Base-by-base conservation (phyloP, 2,329 filamentous ascomycete genomes). In the Penicillium thymicola region DNA sequence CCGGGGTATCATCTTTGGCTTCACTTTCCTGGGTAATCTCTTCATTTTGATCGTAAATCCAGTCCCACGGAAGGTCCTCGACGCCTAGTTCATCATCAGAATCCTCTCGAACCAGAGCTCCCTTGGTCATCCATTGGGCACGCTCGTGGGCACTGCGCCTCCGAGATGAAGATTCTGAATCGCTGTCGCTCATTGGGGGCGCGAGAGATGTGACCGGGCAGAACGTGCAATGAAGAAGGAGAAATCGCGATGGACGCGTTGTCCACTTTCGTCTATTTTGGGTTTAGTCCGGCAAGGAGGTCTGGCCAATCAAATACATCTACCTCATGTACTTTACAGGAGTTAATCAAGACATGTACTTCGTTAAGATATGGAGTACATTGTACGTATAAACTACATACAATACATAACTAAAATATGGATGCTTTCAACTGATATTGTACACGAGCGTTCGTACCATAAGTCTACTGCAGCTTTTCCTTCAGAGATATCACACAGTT, bases 11-110 rank as follows among this genome's bases (percentile, higher is more conserved):
- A 16, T 57, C 42, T 4, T 45, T 52, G 9, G 46, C 32, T 8
- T 64, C 59, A 1, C 62, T 46, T 42, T 65, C 59, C 37, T 60
- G 48, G 28, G 65, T 48, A 45, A 61, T 56, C 57, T 72, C 55
- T 42, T 62, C 53, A 51, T 69, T 64, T 25, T 59, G 23, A 34
- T 68, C 56, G 61, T 93, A 92, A 43, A 93, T 82, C 89, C 89
- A 93, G 75, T 90, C 83, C 90, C 90, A 94, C 0, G 87, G 84
- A 44, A 82, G 76, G 66, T 91, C 89, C 48, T 89, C 86, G 36
- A 82, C 79, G 28, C 86, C 88, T 25, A 95, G 83, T 72, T 96
- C 93, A 73, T 96, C 92, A 71, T 96, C 92, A 0, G 90, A 95
- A 71, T 96, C 89, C 59, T 94, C 89, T 66, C 89, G 82, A 7